Evolutionary conservation across 306 rosid species (phyloP).

Genomic region (Begonia fuchsioides): DNA sequence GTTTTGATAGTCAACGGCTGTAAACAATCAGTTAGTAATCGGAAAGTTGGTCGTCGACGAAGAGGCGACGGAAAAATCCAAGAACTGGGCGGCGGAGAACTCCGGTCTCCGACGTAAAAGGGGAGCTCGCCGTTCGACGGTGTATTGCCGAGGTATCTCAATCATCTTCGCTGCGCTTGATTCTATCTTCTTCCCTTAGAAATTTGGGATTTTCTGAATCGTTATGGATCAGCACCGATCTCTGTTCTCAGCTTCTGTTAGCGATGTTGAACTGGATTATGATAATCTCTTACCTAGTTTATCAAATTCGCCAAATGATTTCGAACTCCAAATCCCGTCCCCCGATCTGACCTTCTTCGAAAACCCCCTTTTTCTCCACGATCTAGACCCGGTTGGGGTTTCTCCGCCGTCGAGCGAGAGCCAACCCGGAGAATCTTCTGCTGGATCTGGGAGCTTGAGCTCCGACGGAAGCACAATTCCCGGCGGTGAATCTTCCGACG

Average conservation of each 20-base stretch:
- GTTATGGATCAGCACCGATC: not conserved
- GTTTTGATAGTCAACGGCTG: too few species aligned
- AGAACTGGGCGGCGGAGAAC: too few species aligned
- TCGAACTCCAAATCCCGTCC: constrained; percentile 1
- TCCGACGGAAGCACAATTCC: not conserved
- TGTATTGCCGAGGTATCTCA: too few species aligned
- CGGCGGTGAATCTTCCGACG: constrained; percentile 16
- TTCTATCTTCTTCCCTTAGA: too few species aligned
- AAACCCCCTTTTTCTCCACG: not conserved
- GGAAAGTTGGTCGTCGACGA: too few species aligned
- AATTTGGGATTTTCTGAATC: too few species aligned
- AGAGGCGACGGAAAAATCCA: too few species aligned
- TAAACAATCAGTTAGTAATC: too few species aligned
- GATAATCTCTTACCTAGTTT: constrained; percentile 7
- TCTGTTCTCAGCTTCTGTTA: constrained; percentile 13
- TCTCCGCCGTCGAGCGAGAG: not conserved
- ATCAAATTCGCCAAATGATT: constrained; percentile 5
- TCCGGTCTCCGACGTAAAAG: too few species aligned
- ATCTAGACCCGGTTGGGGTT: not conserved
- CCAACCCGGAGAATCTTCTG: not conserved
- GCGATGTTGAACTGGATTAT: constrained; percentile 4
- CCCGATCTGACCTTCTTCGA: constrained; percentile 2
- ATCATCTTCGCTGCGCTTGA: too few species aligned
- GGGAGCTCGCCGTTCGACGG: too few species aligned
- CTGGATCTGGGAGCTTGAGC: not conserved